These are phyloP conservation scores for Aurifilum marmelostoma DNA, from an alignment of 2,329 filamentous ascomycete genomes.

Conservation along the genomic window DNA sequence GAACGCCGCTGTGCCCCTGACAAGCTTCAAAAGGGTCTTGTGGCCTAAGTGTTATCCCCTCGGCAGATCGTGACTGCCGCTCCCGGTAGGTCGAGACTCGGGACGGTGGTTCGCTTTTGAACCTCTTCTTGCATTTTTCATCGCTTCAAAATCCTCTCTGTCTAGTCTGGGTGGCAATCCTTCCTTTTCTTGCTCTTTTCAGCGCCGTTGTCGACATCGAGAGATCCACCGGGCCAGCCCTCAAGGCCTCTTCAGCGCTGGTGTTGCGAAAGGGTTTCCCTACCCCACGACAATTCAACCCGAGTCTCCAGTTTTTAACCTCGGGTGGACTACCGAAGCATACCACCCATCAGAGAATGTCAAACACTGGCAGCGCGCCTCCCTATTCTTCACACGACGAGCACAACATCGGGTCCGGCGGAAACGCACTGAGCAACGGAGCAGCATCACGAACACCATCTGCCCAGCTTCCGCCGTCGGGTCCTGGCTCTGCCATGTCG, in stretches of 20 bases:
- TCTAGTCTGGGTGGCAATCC: neutral
- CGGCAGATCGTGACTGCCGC: slow-evolving; percentile 5
- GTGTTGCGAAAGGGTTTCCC: neutral
- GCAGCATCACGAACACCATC: neutral
- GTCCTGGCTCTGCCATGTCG: slow-evolving; percentile 16
- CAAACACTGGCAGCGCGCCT: neutral
- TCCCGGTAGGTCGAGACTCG: neutral
- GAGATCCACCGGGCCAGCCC: neutral
- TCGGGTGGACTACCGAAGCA: neutral
- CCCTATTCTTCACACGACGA: neutral
- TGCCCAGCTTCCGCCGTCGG: slow-evolving; percentile 5
- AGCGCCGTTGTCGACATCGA: neutral
- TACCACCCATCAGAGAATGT: neutral
- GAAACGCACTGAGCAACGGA: neutral
- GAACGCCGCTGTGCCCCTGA: neutral
- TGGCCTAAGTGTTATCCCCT: neutral
- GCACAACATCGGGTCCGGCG: neutral
- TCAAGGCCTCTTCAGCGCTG: neutral
- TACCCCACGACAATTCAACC: neutral
- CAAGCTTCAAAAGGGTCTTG: neutral
- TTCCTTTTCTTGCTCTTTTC: neutral
- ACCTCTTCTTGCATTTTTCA: neutral
- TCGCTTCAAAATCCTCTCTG: neutral
- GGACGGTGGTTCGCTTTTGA: neutral
- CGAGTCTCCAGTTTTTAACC: neutral